Conservation (phyloP, 2,329 filamentous ascomycete species). For the Xylogone sp. region DNA sequence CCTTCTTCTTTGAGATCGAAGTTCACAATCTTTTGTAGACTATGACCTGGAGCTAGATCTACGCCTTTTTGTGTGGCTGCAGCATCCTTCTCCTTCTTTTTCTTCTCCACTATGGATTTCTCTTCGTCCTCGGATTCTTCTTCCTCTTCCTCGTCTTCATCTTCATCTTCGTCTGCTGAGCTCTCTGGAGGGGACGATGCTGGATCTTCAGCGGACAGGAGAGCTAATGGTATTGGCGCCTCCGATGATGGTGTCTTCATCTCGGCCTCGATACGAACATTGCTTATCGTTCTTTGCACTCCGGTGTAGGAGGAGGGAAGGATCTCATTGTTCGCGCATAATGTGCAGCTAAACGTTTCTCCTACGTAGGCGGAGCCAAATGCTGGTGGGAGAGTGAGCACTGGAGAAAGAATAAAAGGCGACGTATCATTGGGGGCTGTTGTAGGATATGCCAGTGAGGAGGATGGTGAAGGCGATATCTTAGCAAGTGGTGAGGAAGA, state of each 20-base stretch:
- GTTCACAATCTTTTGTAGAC: conserved; percentile 75
- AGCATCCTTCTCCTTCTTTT: conserved; percentile 9
- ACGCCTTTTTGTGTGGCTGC: conserved; percentile 22
- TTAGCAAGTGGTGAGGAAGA: conserved; percentile 35
- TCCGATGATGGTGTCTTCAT: conserved; percentile 81
- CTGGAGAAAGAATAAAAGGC: conserved; percentile 48
- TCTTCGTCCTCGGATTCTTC: conserved; percentile 7
- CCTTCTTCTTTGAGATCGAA: conserved; percentile 94
- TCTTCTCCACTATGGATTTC: conserved; percentile 7
- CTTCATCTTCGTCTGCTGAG: conserved; percentile 9
- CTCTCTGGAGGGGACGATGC: not conserved
- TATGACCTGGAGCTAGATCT: conserved; percentile 59
- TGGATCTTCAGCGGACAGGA: conserved; percentile 39
- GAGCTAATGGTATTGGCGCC: conserved; percentile 58
- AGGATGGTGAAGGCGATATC: conserved; percentile 37
- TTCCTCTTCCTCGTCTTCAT: conserved; percentile 6
- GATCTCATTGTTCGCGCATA: conserved; percentile 92
- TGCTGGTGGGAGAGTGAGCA: conserved; percentile 80
- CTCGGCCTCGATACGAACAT: conserved; percentile 81
- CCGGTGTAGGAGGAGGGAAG: conserved; percentile 32
- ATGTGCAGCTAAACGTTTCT: conserved; percentile 89
- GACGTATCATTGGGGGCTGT: conserved; percentile 31
- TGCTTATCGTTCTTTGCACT: conserved; percentile 51
- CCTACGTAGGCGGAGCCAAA: conserved; percentile 96
- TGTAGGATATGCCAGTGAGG: conserved; percentile 71